Base-by-base conservation (phyloP, 176 grass and related monocot species). In the Areca catechu region DNA sequence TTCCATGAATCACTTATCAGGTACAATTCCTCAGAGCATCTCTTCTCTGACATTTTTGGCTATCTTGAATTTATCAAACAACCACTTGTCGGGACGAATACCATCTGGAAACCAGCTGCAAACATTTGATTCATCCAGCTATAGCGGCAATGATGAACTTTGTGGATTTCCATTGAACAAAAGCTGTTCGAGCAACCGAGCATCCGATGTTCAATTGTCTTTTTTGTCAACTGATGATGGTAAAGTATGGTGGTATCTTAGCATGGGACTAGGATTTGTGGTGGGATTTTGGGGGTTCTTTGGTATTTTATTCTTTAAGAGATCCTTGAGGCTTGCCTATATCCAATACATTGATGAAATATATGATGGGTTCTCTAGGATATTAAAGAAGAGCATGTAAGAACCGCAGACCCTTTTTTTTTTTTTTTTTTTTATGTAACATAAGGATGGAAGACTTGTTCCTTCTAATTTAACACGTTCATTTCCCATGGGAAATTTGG, bases 251-350 rank as follows among this genome's bases (percentile, higher is more conserved):
- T 0, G 83, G 4, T 93, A 51, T 19, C 72, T 75, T 30, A 77
- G 58, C 16, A 65, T 75, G 52, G 65, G 52, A 47, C 66, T 65
- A 51, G 88, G 88, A 24, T 43, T 87, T 16, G 65, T 58, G 71
- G 74, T 75, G 28, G 88, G 88, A 20, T 78, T 80, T 60, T 93
- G 88, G 88, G 9, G 79, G 4, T 86, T 81, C 62, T 75, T 74
- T 23, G 88, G 83, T 6, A 56, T 86, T 60, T 56, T 86, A 19
- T 60, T 86, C 54, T 69, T 66, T 14, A 24, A 77, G 15, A 21
- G 19, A 16, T 15, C 66, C 0, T 74, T 54, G 76, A 86, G 78
- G 54, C 24, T 2, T 19, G 56, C 5, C 22, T 7, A 83, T 80
- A 23, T 86, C 30, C 17, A 58, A 37, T 86, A 54, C 53, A 64